Base-by-base conservation (phyloP, 2,329 filamentous ascomycete species). In the Penicillium fuscoglaucum region DNA sequence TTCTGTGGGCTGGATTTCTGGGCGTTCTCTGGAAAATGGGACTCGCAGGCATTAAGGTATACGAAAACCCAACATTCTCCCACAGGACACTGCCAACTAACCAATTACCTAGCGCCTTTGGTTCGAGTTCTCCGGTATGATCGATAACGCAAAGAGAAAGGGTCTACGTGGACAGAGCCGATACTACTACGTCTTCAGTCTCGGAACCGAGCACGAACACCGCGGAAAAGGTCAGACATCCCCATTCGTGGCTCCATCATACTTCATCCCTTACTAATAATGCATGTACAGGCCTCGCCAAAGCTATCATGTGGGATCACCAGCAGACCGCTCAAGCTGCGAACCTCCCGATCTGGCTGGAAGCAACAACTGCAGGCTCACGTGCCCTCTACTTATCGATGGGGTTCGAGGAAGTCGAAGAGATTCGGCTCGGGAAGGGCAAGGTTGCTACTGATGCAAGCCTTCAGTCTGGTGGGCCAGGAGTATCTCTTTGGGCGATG, bases 181-280 rank as follows among this genome's bases (percentile, higher is more conserved):
- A 4, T 68, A 66, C 40, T 68, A 68, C 54, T 68, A 68, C 46
- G 37, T 68, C 31, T 68, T 67, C 54, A 67, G 61, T 26, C 57
- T 68, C 19, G 65, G 66, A 4, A 68, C 66, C 2, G 65, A 67
- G 29, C 45, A 39, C n/a, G 61, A 66, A 35, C 61, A 68, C 41
- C 65, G 64, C 4, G 61, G 66, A 3, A 66, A 64, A 58, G 66
- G 66, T 67, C 21, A 41, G 48, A 28, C 2, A 17, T 1, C 3
- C 6, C 24, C n/a, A 15, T 43, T 13, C 10, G 5, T 5, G 39
- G 6, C 12, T 21, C 6, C 2, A 1, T 24, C 8, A 8, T n/a
- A 3, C 7, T 6, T 3, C 8, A 19, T 5, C 15, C 24, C 9
- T 24, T 29, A 19, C 17, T 63, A 1, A 62, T 6, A 13, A 2